phyloP scores from a whole-genome alignment of 2,329 filamentous ascomycete species.

The Laburnicola sp. region DNA sequence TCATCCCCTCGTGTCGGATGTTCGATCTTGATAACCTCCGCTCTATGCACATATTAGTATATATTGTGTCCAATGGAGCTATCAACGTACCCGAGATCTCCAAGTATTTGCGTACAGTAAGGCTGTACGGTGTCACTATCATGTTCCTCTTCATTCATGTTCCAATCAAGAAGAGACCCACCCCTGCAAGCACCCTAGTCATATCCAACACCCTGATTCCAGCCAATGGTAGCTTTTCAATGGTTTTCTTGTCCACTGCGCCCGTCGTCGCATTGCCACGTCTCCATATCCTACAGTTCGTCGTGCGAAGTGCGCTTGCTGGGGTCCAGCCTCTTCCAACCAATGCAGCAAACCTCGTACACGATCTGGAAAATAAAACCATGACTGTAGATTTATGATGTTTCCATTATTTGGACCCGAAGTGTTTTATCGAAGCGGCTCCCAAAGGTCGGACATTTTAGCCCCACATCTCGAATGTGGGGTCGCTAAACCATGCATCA shows the following conservation, averaged over 20 bases:
- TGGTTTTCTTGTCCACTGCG: slow-evolving; percentile 36
- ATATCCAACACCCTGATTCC: slow-evolving; percentile 91
- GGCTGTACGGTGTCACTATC: slow-evolving; percentile 61
- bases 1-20: slow-evolving; percentile 91
- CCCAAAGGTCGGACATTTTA: not conserved
- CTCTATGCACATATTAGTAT: slow-evolving; percentile 56
- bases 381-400: slow-evolving; percentile 18
- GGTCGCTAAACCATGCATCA: slow-evolving; percentile 17
- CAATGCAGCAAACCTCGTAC: slow-evolving; percentile 9
- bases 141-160: not conserved
- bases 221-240: slow-evolving; percentile 68
- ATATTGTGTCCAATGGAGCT: slow-evolving; percentile 1
- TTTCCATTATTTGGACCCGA: slow-evolving; percentile 11
- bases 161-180: slow-evolving; percentile 53
- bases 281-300: slow-evolving; percentile 21
- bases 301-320: slow-evolving; percentile 1
- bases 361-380: slow-evolving; percentile 8
- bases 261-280: slow-evolving; percentile 47
- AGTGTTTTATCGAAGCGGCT: slow-evolving; percentile 16
- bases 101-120: slow-evolving; percentile 95
- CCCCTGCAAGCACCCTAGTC: slow-evolving; percentile 91
- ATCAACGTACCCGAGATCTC: slow-evolving; percentile 77
- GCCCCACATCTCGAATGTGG: slow-evolving; percentile 39
- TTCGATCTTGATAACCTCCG: slow-evolving; percentile 95
- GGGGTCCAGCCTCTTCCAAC: slow-evolving; percentile 3